These are phyloP conservation scores for Monascus purpureus DNA, from an alignment of 495 filamentous ascomycete species.

Conservation along the genomic window DNA sequence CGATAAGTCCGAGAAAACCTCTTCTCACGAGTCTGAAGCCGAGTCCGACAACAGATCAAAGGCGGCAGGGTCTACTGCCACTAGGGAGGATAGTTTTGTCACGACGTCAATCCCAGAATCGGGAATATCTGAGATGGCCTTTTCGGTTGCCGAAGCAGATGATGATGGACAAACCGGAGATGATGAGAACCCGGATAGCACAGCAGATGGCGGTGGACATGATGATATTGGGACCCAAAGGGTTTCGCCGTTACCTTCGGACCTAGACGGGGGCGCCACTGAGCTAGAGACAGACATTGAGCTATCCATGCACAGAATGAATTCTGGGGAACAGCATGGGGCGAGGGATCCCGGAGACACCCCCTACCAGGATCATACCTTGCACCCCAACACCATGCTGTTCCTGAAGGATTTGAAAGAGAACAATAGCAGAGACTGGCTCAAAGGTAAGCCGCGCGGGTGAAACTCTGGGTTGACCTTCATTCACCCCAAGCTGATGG, in stretches of 20 bases:
- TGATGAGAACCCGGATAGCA: no score
- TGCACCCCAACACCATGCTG: constrained; percentile 71
- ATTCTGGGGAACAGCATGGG: constrained; percentile 32
- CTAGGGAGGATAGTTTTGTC: background rate
- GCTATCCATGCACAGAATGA: constrained; percentile 43
- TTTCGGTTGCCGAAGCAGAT: background rate
- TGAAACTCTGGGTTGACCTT: background rate
- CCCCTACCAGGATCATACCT: constrained; percentile 49
- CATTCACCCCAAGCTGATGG: background rate
- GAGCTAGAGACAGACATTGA: constrained; percentile 47
- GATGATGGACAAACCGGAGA: background rate
- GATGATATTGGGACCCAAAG: background rate
- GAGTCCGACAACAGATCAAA: background rate
- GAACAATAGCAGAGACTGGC: constrained; percentile 72
- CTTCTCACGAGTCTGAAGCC: constrained; percentile 4
- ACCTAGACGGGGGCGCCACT: constrained; percentile 34
- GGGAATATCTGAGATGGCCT: background rate
- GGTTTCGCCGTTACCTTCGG: background rate
- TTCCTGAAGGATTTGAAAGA: constrained; percentile 62
- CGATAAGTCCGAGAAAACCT: constrained; percentile 1
- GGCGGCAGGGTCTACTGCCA: background rate
- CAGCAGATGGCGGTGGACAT: background rate
- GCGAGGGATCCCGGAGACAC: constrained; percentile 50
- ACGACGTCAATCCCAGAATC: background rate
- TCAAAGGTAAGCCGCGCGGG: constrained; percentile 45